Conservation (phyloP, 169 alveolate genomes). For the Plasmodium gonderi region DNA sequence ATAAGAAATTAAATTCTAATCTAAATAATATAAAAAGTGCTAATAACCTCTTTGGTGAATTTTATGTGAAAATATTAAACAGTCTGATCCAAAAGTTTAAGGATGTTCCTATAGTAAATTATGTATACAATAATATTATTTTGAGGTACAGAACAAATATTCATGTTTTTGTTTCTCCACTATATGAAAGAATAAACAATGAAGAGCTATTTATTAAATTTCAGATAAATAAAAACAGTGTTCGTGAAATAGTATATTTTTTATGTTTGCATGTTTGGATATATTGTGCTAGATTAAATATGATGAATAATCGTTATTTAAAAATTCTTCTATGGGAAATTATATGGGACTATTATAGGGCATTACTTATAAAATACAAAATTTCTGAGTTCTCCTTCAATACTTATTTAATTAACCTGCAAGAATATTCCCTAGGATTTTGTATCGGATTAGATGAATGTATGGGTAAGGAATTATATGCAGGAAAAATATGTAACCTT, state of each 20-base stretch:
- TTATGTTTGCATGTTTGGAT: constrained; percentile 75
- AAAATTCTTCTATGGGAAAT: constrained; percentile 63
- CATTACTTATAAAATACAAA: constrained; percentile 59
- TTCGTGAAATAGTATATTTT: constrained; percentile 64
- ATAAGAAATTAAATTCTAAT: constrained; percentile 33
- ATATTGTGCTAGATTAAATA: constrained; percentile 53
- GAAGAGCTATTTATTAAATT: constrained; percentile 21
- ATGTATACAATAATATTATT: constrained; percentile 27
- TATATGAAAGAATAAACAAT: constrained; percentile 66
- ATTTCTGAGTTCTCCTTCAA: constrained; percentile 62
- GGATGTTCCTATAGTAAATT: constrained; percentile 39
- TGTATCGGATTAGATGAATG: constrained; percentile 72
- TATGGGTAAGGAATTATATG: constrained; percentile 41
- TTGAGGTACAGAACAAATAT: constrained; percentile 24
- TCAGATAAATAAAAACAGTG: constrained; percentile 38
- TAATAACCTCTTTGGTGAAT: not conserved
- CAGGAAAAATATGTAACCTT: constrained; percentile 34
- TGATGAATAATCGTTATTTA: constrained; percentile 33
- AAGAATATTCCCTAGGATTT: constrained; percentile 69
- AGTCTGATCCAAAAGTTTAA: constrained; percentile 13
- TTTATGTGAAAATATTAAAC: constrained; percentile 33
- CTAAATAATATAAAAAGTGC: constrained; percentile 22
- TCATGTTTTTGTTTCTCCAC: constrained; percentile 62
- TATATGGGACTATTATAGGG: constrained; percentile 74
- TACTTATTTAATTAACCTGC: constrained; percentile 57